Evolutionary conservation across 2,329 filamentous ascomycete species (phyloP), one percentile per base, ranked within the genome.

Genomic region (Clarireedia paspali): DNA sequence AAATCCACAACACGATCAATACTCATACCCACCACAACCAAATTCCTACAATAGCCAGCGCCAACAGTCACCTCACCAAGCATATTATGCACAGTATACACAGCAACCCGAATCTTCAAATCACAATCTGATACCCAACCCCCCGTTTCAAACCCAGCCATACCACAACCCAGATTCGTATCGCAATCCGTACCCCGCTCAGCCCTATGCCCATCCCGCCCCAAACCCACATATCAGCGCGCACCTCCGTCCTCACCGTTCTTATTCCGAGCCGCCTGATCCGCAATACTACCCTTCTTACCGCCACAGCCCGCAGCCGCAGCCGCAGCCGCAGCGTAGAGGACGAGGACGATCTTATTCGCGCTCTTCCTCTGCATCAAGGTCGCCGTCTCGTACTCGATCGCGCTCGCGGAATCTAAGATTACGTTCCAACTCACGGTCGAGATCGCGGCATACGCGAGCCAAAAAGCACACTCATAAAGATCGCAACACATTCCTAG

Each of bases 401-500:
- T 23, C 40, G 6, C 48, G 23, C 17, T 23, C 40, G 6, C 17
- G 26, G 24, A 40, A 42, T 15, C 48, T 47, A 7, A 24, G 20
- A 20, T 3, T 20, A 3, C 20, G 20, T 20, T 20, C 20, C 20
- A 20, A 53, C 2, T 49, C 57, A 48, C 54, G 48, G 48, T 34
- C 50, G 7, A 23, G 23, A 36, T 55, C 55, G 1, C 36, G 45
- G 30, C 47, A 36, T 17, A 27, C 20, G 36, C 24, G 48, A 6
- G 20, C 20, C 20, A 40, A 55, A 44, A 47, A 46, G 47, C 27
- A 30, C 10, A 3, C 7, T 4, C 20, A 50, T 26, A 47, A 36
- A 52, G 50, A 54, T 26, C 49, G 58, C 27, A 60, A 63, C 50
- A 63, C 62, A 27, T 64, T 64, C 36, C 40, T 63, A 5, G 63